Base-by-base conservation (phyloP, 805 yeast genomes). In the Schwanniomyces vanrijiae region DNA sequence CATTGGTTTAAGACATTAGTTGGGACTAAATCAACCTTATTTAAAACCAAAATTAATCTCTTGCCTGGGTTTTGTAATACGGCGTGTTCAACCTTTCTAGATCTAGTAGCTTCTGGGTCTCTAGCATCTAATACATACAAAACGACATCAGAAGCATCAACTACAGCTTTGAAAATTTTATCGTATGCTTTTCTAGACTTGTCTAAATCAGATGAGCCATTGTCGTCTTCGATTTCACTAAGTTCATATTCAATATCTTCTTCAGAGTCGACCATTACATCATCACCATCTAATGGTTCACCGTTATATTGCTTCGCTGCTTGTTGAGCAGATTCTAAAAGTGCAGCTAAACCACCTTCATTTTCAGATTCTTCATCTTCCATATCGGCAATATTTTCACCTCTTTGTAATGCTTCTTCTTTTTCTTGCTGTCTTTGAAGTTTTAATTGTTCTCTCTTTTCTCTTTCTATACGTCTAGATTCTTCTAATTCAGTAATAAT, bases 101-200 rank as follows among this genome's bases (percentile, higher is more conserved):
- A 90, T 62, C 99, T 82, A 2, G 98, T 92, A 16, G 90, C 84
- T 66, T 89, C 96, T 46, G 99, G 99, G 68, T 94, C 97, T 68
- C 99, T 84, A 1, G 99, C 96, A 69, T 92, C 99, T 61, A 92
- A 73, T n/a, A 92, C 97, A 61, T 94, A 92, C 46, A 91, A 75
- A 16, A 92, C 76, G 45, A 92, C 96, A 64, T 92, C 99, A 1
- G 97, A 76, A 19, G 90, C 86, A 50, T 90, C 97, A 19, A 94
- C 91, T 31, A 94, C 97, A 13, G 90, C 78, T 68, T 90, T 91
- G 77, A 91, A 92, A 49, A 92, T 83, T 71, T 91, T 92, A 66
- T 92, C 98, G 64, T 87, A 94, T 5, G 96, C 94, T 65, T 87
- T 91, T 65, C 94, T 80, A 10, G 94, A 87, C 61, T 83, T 84